Evolutionary conservation across 1,284 basidiomycete species (phyloP), one percentile per base, ranked within the genome.

Genomic region (Laetiporus sulphureus): DNA sequence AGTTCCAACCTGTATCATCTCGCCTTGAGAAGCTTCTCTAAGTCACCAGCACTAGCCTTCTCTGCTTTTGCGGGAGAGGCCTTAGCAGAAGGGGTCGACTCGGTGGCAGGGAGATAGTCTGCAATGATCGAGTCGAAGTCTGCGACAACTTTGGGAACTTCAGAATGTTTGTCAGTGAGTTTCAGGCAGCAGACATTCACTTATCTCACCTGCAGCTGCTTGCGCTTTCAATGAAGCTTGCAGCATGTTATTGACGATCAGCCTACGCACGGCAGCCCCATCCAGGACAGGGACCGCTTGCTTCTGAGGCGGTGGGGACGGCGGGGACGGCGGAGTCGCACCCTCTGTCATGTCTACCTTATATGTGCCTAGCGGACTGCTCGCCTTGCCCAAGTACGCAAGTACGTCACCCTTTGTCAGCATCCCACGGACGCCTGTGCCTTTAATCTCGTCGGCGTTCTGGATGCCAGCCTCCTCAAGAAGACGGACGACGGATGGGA

Each of bases 321-420:
- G n/a, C n/a, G n/a, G n/a, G n/a, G n/a, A n/a, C n/a, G n/a, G n/a
- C 32, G 36, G 40, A 40, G 71, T 69, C 42, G 52, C 45, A 38
- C 66, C 63, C 45, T 61, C 65, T 44, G 65, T 62, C 52, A 59
- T 47, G 12, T 52, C 52, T 45, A 71, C 68, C 54, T 79, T 80
- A 63, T 76, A 82, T 15, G 87, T 88, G 42, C 87, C 89, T 16
- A 78, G 72, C 1, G 88, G 87, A 11, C 79, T 74, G 33, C 82
- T 90, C 8, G 88, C 84, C 60, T 83, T 81, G 24, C 91, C 91
- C 11, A 93, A 68, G 59, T 79, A 83, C 4, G 86, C 67, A 24
- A 95, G 73, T 1, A 94, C 80, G 58, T 95, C 91, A 7, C 91
- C 91, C 62, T 92, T 92, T 36, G 91, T 95, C 47, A 95, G 62